Base-by-base conservation (phyloP, 192 early-diverging fungal genomes). In the Cetraspora pellucida region DNA sequence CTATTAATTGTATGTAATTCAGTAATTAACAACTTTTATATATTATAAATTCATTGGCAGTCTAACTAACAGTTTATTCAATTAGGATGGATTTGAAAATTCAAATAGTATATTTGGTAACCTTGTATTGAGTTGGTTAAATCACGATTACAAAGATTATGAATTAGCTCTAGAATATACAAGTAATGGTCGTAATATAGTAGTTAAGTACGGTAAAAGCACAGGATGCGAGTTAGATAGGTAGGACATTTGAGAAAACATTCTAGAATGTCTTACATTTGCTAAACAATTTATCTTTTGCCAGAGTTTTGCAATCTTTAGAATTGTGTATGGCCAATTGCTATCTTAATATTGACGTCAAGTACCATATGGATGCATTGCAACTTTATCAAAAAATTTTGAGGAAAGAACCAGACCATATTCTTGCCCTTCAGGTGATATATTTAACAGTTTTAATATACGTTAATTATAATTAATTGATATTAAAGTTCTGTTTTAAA, bases 321-420 rank as follows among this genome's bases (percentile, higher is more conserved):
- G 90, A 93, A 57, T 46, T 89, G 28, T 83, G 84, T 47, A 85
- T 90, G 70, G 92, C 89, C 0, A 81, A 84, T 64, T 90, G 90
- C 43, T 90, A 90, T 71, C 74, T 87, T 28, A 82, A 81, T 25
- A 79, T 92, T 23, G 88, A 89, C 30, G 17, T 77, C 1, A 90
- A 88, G 70, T 83, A 90, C 11, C 79, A 85, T 13, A 74, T 81
- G 3, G 88, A 87, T 59, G 89, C 91, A 8, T 82, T 87, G 31
- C 68, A 72, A 2, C 75, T 89, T 2, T 94, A 90, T 67, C 82
- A 86, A 8, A 80, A 81, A 27, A 85, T 91, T 25, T 64, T 92
- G 25, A 78, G 81, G 17, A 66, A 72, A 16, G 81, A 82, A 13
- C 71, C 81, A 2, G 78, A 85, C 13, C 81, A 88, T 43, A 73